Evolutionary conservation across 768 basidiomycete genomes (phyloP).

Genomic region (Collybia mongolica): DNA sequence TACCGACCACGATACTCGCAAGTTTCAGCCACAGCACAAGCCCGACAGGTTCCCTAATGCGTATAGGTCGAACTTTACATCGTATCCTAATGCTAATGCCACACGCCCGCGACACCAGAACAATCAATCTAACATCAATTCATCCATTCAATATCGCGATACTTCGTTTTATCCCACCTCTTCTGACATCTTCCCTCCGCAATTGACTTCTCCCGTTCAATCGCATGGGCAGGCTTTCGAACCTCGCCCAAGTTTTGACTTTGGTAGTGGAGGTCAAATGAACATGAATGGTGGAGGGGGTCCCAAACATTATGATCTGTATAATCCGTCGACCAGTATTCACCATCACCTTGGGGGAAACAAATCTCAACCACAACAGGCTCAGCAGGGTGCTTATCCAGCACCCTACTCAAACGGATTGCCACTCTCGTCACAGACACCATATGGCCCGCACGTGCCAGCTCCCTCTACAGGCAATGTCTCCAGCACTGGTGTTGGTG

Average conservation of each 20-base stretch:
- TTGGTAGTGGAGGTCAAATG: constrained; percentile 20
- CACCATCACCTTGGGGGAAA: constrained; percentile 17
- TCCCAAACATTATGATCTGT: constrained; percentile 30
- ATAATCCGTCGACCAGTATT: constrained; percentile 17
- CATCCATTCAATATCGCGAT: constrained; percentile 36
- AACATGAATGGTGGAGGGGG: constrained; percentile 19
- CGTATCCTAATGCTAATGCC: constrained; percentile 38
- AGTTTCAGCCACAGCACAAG: constrained; percentile 32
- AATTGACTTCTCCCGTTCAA: constrained; percentile 38
- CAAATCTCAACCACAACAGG: constrained; percentile 28
- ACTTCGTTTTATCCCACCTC: constrained; percentile 28
- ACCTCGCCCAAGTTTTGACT: constrained; percentile 34
- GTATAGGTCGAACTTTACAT: constrained; percentile 33
- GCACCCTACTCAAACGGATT: constrained; percentile 30
- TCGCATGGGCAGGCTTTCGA: constrained; percentile 36
- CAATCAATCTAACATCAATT: constrained; percentile 29
- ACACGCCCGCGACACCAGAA: constrained; percentile 36
- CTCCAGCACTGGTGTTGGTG: constrained; percentile 13
- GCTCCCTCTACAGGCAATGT: constrained; percentile 23
- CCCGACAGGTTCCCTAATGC: constrained; percentile 31
- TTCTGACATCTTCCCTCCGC: constrained; percentile 32
- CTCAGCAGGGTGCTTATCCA: constrained; percentile 26
- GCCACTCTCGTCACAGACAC: constrained; percentile 70
- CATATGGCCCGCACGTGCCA: constrained; percentile 70
- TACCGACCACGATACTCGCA: constrained; percentile 36